Evolutionary conservation across 2,329 filamentous ascomycete genomes (phyloP).

Genomic region (Fusarium transvaalense): DNA sequence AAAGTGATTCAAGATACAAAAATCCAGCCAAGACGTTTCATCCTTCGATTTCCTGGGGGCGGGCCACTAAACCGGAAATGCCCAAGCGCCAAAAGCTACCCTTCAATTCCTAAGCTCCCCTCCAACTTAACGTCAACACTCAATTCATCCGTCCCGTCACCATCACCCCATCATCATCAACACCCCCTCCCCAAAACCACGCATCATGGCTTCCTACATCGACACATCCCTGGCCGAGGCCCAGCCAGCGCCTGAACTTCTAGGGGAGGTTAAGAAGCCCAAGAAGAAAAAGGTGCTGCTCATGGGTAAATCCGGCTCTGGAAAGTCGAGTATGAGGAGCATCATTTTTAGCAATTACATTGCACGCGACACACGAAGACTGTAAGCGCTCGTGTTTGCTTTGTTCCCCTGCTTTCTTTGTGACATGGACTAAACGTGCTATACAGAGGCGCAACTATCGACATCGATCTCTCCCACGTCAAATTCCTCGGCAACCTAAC

Average conservation of each 20-base stretch:
- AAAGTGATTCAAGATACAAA: background rate
- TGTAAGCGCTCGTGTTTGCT: slow-evolving; percentile 62
- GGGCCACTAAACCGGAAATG: slow-evolving; percentile 30
- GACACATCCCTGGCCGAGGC: slow-evolving; percentile 50
- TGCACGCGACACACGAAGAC: slow-evolving; percentile 89
- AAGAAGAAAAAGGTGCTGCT: slow-evolving; percentile 90
- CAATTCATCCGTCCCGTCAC: slow-evolving; percentile 13
- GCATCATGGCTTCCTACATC: slow-evolving; percentile 52
- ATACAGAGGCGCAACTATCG: slow-evolving; percentile 86
- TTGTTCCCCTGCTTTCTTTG: background rate
- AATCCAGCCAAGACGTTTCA: slow-evolving; percentile 17
- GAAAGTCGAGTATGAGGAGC: slow-evolving; percentile 97
- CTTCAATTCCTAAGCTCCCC: slow-evolving; percentile 27
- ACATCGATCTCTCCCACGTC: slow-evolving; percentile 98
- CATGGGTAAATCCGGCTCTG: slow-evolving; percentile 96
- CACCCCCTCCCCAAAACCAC: background rate
- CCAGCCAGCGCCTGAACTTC: slow-evolving; percentile 53
- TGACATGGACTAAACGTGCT: background rate
- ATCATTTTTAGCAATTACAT: slow-evolving; percentile 99
- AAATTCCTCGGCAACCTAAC: slow-evolving; percentile 99
- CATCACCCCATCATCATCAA: background rate
- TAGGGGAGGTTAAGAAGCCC: slow-evolving; percentile 71
- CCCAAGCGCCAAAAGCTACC: slow-evolving; percentile 33
- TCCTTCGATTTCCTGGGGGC: slow-evolving; percentile 19
- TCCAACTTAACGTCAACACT: slow-evolving; percentile 8